Base-by-base conservation (phyloP, 2,329 filamentous ascomycete species). In the Elsinoe ampelina region DNA sequence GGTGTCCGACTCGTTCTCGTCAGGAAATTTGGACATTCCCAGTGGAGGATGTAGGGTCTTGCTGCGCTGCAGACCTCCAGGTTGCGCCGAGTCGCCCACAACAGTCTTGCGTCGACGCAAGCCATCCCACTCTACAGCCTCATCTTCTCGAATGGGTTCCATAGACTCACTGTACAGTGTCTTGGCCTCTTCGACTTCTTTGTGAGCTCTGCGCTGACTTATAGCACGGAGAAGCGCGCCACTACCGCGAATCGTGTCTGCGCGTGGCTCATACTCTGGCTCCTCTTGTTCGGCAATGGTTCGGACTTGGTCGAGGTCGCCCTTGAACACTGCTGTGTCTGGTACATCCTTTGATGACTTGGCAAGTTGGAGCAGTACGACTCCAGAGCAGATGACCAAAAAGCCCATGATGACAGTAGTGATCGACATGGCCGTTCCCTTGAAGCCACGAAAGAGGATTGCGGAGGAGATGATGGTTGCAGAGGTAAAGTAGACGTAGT, bases 291-390 rank as follows among this genome's bases (percentile, higher is more conserved):
- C 89, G 47, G 89, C 92, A 60, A 97, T 93, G 30, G 92, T 95
- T 32, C 93, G 88, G 55, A 97, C 87, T 76, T 98, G 92, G 66
- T 97, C 87, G 54, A 98, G 79, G 66, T 97, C 90, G 43, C 92
- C 93, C 57, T 84, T 84, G 76, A 98, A 95, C 38, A 98, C 84
- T 32, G 91, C 90, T 0, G 89, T 79, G 68, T 97, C 93, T 5
- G 93, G 93, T 0, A 98, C 92, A 66, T 98, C 92, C 68, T 97
- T 98, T 64, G 93, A 89, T 0, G 92, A 96, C 70, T 97, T 97
- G 54, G 93, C 96, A n/a, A 98, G 81, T 68, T 98, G 93, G 8
- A 98, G 75, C 6, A 98, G 74, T 0, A 97, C 85, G 5, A 97
- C 93, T 1, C 93, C 93, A 0, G 90, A 80, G 70, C 93, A 98